Conservation (phyloP, 2,329 filamentous ascomycete species). For the Penicillium nordicum region DNA sequence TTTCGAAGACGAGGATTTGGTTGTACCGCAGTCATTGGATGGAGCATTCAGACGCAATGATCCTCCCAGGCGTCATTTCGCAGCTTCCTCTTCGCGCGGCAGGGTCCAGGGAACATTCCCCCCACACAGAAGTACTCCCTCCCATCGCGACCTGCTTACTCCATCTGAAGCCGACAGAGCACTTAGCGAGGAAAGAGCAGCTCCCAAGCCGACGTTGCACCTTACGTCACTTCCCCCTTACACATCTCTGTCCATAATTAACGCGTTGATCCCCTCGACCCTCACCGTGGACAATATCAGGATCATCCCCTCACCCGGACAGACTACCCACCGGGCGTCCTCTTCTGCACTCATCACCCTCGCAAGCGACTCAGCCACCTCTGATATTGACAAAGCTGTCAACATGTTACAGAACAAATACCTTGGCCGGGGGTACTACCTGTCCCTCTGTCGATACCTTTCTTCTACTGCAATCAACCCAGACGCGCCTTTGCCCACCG, state of each 20-base stretch:
- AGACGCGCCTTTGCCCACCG: conserved; percentile 47
- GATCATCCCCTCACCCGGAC: conserved; percentile 57
- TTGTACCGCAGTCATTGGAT: conserved; percentile 19
- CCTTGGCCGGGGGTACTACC: conserved; percentile 76
- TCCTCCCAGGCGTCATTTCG: conserved; percentile 62
- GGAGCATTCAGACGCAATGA: conserved; percentile 33
- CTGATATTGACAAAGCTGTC: conserved; percentile 77
- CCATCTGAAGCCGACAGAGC: conserved; percentile 45
- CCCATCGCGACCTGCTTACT: conserved; percentile 41
- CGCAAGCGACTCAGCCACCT: conserved; percentile 73
- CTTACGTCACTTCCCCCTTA: conserved; percentile 53
- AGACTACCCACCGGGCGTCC: conserved; percentile 62
- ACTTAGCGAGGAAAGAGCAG: conserved; percentile 45
- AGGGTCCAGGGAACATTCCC: conserved; percentile 52
- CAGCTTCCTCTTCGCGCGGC: conserved; percentile 42
- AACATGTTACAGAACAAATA: conserved; percentile 78
- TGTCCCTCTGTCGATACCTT: conserved; percentile 76
- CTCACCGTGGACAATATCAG: conserved; percentile 70
- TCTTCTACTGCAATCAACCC: conserved; percentile 68
- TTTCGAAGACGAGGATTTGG: conserved; percentile 46
- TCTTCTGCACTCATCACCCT: conserved; percentile 76
- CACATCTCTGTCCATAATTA: conserved; percentile 50
- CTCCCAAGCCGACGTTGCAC: conserved; percentile 54
- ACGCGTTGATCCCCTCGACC: conserved; percentile 49
- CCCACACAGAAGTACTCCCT: conserved; percentile 42